These are phyloP conservation scores for Plantago rigida DNA, from an alignment of 305 asterid species.

Conservation along the genomic window DNA sequence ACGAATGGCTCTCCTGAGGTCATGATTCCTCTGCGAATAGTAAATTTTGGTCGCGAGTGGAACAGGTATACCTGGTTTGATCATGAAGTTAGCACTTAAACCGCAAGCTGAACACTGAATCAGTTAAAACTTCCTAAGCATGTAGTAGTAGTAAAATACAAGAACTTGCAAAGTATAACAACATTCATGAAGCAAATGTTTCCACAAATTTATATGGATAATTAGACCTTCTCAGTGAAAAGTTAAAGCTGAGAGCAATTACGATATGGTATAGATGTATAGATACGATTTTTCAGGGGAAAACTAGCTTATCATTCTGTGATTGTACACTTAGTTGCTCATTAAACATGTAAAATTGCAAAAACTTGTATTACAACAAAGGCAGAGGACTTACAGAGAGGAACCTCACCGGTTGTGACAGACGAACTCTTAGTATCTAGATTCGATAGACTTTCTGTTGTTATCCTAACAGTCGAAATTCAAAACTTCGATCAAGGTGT, in stretches of 20 bases:
- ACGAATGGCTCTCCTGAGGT: constrained; percentile 50
- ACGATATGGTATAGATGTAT: no score
- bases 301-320: no score
- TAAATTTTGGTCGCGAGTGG: constrained; percentile 84
- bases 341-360: no score
- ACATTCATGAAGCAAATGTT: no score
- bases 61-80: constrained; percentile 48
- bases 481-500: constrained; percentile 20
- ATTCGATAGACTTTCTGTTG: constrained; percentile 38
- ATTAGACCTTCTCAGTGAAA: no score
- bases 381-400: constrained; percentile 36
- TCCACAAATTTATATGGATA: no score
- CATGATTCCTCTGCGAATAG: constrained; percentile 56
- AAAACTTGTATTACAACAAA: constrained; percentile 8
- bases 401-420: constrained; percentile 32
- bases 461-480: constrained; percentile 39
- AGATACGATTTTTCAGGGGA: no score
- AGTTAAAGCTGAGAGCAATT: no score
- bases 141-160: background rate
- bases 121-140: background rate
- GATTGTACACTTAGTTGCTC: no score
- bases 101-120: background rate
- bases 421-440: constrained; percentile 34
- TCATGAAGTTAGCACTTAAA: constrained; percentile 16
- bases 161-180: background rate